Evolutionary conservation across 2,329 filamentous ascomycete genomes (phyloP), one percentile per base, ranked within the genome.

Genomic region (Ophiocordyceps sinensis): DNA sequence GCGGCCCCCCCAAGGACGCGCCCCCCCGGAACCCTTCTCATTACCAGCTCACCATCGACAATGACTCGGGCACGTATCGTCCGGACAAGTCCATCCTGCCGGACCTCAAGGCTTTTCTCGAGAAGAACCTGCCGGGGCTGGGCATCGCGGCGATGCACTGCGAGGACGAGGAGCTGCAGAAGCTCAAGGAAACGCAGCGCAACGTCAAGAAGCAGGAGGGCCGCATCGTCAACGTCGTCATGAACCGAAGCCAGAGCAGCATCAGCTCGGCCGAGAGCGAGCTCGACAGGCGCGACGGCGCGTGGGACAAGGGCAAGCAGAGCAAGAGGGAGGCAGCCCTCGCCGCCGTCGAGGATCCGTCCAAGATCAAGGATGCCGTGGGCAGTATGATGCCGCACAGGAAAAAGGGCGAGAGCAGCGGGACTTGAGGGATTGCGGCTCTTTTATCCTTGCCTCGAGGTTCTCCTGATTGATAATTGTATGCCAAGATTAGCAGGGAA

Each of bases 21-120:
- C 70, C 68, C 3, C 71, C 67, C 0, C 49, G 57, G 13, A 59
- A 70, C 43, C 73, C 65, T n/a, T 55, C 59, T 40, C 68, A 70
- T 55, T 96, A 94, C 58, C 82, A 94, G 56, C 73, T 96, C 9
- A 68, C 91, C 47, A 95, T 96, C 54, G 89, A 96, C 65, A 96
- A 96, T 53, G 89, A 94, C 60, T 86, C 80, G 41, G 89, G 89
- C 11, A 96, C 89, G 0, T 96, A 96, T 59, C 76, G 89, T 0
- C 89, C 89, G 0, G 86, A 93, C 54, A 82, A 82, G 42, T 71
- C 78, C 11, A 69, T 85, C 10, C 71, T 96, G 1, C 83, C 84
- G 0, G 57, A 79, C 1, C 67, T 96, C 1, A 77, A 80, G 40
- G 54, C 67, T 11, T 94, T 86, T 54, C 62, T 96, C 2, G 64